phyloP scores from a whole-genome alignment of 2,329 filamentous ascomycete genomes.

The Nigrograna mackinnonii region DNA sequence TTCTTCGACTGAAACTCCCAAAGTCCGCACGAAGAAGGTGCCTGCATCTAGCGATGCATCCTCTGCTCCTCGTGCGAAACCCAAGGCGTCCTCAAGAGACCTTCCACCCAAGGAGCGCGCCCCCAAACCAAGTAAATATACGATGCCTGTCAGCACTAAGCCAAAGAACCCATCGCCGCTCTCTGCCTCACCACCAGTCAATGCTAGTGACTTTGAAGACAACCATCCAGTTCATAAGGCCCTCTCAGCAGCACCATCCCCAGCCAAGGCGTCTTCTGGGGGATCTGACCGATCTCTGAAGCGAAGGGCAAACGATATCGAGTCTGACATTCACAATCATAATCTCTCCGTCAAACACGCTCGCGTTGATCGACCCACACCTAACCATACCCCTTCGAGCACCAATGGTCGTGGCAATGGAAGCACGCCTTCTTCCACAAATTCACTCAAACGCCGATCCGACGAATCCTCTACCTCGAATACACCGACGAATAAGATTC shows the following conservation, averaged over 20 bases:
- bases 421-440: conserved; percentile 29
- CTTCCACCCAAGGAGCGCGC: conserved; percentile 19
- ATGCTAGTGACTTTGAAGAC: conserved; percentile 61
- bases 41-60: conserved; percentile 19
- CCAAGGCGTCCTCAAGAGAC: conserved; percentile 30
- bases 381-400: conserved; percentile 32
- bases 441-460: conserved; percentile 50
- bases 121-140: conserved; percentile 27
- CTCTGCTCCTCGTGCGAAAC: conserved; percentile 30
- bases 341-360: conserved; percentile 36
- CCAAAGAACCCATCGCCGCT: conserved; percentile 66
- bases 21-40: conserved; percentile 31
- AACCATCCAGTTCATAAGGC: conserved; percentile 44
- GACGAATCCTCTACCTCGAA: conserved; percentile 39
- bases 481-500: conserved; percentile 33
- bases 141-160: conserved; percentile 49
- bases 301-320: conserved; percentile 45
- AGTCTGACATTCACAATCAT: conserved; percentile 41
- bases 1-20: conserved; percentile 25
- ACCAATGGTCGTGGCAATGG: conserved; percentile 29
- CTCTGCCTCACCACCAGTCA: conserved; percentile 63
- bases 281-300: conserved; percentile 40
- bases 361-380: conserved; percentile 29
- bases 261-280: conserved; percentile 32
- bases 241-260: conserved; percentile 36